Evolutionary conservation across 768 basidiomycete species (phyloP).

Genomic region (Xerocomus spinulosus): DNA sequence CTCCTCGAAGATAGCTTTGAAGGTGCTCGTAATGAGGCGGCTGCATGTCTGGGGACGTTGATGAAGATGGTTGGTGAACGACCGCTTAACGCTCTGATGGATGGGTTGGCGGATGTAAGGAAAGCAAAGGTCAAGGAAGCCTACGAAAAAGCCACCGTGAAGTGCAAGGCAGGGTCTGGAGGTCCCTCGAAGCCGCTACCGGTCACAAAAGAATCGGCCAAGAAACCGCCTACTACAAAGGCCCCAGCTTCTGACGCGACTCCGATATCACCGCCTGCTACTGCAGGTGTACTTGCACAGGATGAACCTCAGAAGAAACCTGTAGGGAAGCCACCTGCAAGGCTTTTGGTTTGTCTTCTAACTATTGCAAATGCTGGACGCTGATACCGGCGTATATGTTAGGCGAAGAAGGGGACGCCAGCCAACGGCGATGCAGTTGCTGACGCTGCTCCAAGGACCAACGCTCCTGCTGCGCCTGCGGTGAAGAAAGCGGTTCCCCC

Average conservation of each 20-base stretch:
- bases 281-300: constrained; percentile 18
- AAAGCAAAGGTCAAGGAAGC: constrained; percentile 94
- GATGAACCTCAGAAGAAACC: constrained; percentile 40
- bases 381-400: constrained; percentile 5
- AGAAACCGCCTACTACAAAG: constrained; percentile 37
- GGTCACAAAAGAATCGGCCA: constrained; percentile 31
- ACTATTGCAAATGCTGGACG: neutral
- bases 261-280: constrained; percentile 14
- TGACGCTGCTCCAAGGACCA: constrained; percentile 15
- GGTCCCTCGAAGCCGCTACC: constrained; percentile 42
- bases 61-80: constrained; percentile 98
- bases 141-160: constrained; percentile 87
- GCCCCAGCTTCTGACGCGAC: constrained; percentile 19
- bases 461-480: constrained; percentile 28
- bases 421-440: constrained; percentile 26
- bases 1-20: constrained; percentile 87
- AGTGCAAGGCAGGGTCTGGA: constrained; percentile 66
- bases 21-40: constrained; percentile 87
- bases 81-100: constrained; percentile 81
- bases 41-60: constrained; percentile 77
- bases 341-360: constrained; percentile 34
- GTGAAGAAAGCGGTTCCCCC: constrained; percentile 44
- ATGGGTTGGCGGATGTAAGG: constrained; percentile 78
- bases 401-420: constrained; percentile 52
- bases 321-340: constrained; percentile 48